A percentile compares a stretch with the other conserved stretches of the same genome.
These are phyloP conservation scores for Trypanosoma brucei DNA, from an alignment of 208 protist species.

Conservation along the genomic window DNA sequence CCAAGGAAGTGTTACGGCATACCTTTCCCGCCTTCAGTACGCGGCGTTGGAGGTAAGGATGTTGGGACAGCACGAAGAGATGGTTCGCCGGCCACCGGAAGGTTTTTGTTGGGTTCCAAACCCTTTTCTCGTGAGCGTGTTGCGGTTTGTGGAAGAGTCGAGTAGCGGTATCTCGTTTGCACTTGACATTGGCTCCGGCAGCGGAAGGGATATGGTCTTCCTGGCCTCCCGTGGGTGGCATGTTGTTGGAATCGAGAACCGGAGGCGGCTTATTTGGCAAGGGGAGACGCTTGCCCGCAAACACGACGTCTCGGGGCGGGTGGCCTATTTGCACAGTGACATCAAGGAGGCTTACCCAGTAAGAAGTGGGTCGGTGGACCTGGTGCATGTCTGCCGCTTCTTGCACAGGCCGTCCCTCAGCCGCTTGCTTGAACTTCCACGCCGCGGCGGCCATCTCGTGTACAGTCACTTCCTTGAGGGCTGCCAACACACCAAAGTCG, in stretches of 20 bases:
- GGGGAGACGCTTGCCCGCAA: conserved; percentile 13
- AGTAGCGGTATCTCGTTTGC: conserved; percentile 23
- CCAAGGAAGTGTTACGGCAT: background rate
- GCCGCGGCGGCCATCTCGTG: conserved; percentile 29
- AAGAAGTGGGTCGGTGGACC: conserved; percentile 21
- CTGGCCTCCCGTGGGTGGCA: conserved; percentile 39
- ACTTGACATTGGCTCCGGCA: conserved; percentile 38
- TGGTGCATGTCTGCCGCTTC: conserved; percentile 53
- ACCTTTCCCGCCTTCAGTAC: conserved; percentile 13
- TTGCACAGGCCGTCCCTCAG: conserved; percentile 30
- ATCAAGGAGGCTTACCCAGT: conserved; percentile 22
- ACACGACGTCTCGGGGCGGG: background rate
- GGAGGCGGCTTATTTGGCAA: conserved; percentile 18
- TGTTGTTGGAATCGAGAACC: conserved; percentile 45
- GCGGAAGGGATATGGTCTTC: conserved; percentile 41
- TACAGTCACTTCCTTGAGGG: conserved; percentile 61
- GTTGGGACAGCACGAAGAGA: background rate
- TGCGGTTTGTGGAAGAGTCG: conserved; percentile 8
- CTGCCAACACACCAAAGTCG: conserved; percentile 29
- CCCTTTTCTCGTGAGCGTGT: conserved; percentile 24
- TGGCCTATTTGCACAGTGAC: conserved; percentile 11
- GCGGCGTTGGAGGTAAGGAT: conserved; percentile 2
- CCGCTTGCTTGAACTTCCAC: conserved; percentile 14
- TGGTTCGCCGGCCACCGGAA: conserved; percentile 3
- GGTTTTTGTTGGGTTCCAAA: conserved; percentile 33